These are phyloP conservation scores for Thoreauomyces humboldtii DNA, from an alignment of 192 early-diverging fungal species.

Conservation along the genomic window DNA sequence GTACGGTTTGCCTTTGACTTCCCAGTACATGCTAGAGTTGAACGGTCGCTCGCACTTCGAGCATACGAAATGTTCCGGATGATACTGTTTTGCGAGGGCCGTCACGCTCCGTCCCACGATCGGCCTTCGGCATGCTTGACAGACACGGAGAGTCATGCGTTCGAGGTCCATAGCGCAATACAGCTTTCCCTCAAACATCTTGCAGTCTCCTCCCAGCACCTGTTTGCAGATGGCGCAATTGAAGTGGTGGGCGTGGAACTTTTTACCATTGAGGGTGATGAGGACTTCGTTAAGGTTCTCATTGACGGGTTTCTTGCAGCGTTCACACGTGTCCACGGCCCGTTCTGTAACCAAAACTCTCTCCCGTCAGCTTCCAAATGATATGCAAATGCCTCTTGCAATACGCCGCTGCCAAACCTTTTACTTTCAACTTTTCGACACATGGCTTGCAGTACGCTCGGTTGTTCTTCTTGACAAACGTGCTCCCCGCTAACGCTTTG, in stretches of 20 bases:
- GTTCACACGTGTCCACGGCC: conserved; percentile 31
- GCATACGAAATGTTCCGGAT: conserved; percentile 57
- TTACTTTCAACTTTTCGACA: conserved; percentile 28
- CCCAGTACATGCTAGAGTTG: conserved; percentile 36
- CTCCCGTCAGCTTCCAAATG: too few species aligned
- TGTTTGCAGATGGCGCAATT: conserved; percentile 41
- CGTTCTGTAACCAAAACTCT: conserved; percentile 11
- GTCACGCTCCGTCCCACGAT: conserved; percentile 42
- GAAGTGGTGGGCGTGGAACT: conserved; percentile 49
- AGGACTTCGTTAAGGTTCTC: conserved; percentile 17
- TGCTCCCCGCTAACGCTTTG: conserved; percentile 30
- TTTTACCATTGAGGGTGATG: conserved; percentile 28
- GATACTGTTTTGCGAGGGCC: conserved; percentile 45
- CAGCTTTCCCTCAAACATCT: conserved; percentile 49
- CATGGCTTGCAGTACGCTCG: conserved; percentile 52
- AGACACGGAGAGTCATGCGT: conserved; percentile 27
- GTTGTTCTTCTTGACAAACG: conserved; percentile 42
- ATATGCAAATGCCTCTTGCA: too few species aligned
- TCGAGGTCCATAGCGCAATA: conserved; percentile 48
- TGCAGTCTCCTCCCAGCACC: conserved; percentile 26
- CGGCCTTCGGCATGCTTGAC: conserved; percentile 40
- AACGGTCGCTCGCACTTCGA: conserved; percentile 49
- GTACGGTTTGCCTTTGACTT: conserved; percentile 41
- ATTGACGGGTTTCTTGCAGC: conserved; percentile 40
- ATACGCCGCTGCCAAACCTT: conserved; percentile 11